Percentiles rank a stretch among this genome's conserved stretches.
phyloP scores from a whole-genome alignment of 129 eudicot species.

The Centella asiatica region DNA sequence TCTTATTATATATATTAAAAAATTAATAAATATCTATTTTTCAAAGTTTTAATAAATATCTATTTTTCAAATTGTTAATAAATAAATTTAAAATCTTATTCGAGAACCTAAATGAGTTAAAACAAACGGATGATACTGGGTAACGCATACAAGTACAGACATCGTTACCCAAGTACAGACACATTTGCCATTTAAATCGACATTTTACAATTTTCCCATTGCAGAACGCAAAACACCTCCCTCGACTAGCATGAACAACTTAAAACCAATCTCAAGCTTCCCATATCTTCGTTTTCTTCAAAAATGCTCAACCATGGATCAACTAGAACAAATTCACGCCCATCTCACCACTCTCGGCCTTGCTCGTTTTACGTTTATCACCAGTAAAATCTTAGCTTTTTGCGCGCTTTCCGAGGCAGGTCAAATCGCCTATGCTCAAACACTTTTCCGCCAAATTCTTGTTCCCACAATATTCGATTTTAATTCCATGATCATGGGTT shows the following conservation, averaged over 20 bases:
- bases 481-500: conserved; percentile 29
- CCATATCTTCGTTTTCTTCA: conserved; percentile 23
- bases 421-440: conserved; percentile 15
- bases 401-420: conserved; percentile 19
- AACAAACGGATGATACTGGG: too few species aligned
- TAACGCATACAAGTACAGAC: too few species aligned
- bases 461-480: conserved; percentile 28
- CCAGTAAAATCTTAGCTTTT: conserved; percentile 34
- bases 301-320: conserved; percentile 29
- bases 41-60: too few species aligned
- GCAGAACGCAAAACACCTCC: too few species aligned
- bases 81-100: too few species aligned
- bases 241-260: conserved; percentile 1
- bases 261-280: conserved; percentile 8
- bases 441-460: conserved; percentile 19
- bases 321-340: conserved; percentile 36
- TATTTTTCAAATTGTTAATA: too few species aligned
- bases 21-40: too few species aligned
- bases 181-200: too few species aligned
- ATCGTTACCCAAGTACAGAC: too few species aligned
- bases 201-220: too few species aligned
- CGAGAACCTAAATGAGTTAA: too few species aligned
- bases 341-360: conserved; percentile 27
- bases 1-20: too few species aligned
- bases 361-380: conserved; percentile 26